A percentile compares a stretch with the other conserved stretches of the same genome.
These are phyloP conservation scores for Lepiota brunneoincarnata DNA, from an alignment of 768 basidiomycete species.

Conservation along the genomic window DNA sequence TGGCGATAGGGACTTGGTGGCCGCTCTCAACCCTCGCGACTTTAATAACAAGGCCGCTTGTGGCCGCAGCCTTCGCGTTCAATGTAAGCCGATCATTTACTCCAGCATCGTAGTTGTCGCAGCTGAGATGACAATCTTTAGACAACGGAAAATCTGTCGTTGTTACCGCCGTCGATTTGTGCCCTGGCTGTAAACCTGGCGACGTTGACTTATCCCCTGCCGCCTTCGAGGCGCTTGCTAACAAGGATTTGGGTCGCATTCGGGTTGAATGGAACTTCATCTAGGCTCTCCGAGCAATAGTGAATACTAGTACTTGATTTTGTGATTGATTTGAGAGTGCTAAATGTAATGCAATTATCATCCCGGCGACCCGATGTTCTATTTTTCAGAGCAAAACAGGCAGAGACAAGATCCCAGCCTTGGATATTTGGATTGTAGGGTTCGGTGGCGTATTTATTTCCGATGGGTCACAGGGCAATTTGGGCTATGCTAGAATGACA, in stretches of 20 bases:
- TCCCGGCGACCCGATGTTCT: too few relatives aligned
- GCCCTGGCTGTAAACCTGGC: conserved; percentile 21
- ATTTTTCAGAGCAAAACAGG: too few relatives aligned
- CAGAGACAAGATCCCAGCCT: too few relatives aligned
- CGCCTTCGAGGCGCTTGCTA: conserved; percentile 21
- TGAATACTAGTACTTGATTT: too few relatives aligned
- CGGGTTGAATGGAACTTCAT: conserved; percentile 20
- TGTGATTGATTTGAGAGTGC: too few relatives aligned
- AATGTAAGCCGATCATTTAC: conserved; percentile 67
- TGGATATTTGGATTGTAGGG: too few relatives aligned
- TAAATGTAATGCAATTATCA: too few relatives aligned
- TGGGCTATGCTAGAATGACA: not conserved
- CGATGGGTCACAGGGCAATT: too few relatives aligned
- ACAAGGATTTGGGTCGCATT: conserved; percentile 16
- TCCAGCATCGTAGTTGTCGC: conserved; percentile 67
- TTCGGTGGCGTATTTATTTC: too few relatives aligned
- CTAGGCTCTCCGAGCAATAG: not conserved
- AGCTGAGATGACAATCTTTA: conserved; percentile 28
- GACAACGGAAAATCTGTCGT: conserved; percentile 4
- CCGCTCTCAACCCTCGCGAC: not conserved
- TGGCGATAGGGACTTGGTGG: not conserved
- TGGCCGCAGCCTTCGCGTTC: not conserved
- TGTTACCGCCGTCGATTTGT: conserved; percentile 24
- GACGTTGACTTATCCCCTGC: conserved; percentile 26
- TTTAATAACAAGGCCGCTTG: not conserved